These are phyloP conservation scores for Colletotrichum shisoi DNA, from an alignment of 2,329 filamentous ascomycete species.

Conservation along the genomic window DNA sequence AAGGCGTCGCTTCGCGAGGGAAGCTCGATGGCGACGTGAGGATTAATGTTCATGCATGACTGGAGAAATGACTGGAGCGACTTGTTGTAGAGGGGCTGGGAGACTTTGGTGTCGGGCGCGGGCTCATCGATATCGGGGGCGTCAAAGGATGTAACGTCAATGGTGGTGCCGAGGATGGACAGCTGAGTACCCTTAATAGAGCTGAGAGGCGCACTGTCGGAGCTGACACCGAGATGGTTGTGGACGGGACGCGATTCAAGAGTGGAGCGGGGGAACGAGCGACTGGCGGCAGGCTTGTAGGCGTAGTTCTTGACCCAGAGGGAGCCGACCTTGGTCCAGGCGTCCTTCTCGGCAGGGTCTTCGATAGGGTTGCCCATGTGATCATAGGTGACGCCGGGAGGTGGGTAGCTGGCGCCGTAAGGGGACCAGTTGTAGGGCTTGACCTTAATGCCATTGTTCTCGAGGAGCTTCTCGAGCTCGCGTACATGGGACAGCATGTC, in stretches of 20 bases:
- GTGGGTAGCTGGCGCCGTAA: conserved; percentile 40
- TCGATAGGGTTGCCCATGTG: conserved; percentile 43
- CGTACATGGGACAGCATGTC: conserved; percentile 71
- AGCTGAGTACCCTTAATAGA: conserved; percentile 78
- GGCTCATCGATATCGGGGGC: conserved; percentile 72
- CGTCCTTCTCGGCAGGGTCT: conserved; percentile 42
- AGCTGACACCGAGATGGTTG: conserved; percentile 71
- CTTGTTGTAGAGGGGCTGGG: conserved; percentile 69
- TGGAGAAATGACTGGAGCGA: conserved; percentile 75
- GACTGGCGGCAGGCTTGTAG: conserved; percentile 40
- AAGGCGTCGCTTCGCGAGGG: conserved; percentile 71
- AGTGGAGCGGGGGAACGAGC: conserved; percentile 46
- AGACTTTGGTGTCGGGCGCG: conserved; percentile 51
- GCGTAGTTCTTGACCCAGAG: conserved; percentile 49
- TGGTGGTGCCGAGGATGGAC: conserved; percentile 80
- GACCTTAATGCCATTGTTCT: conserved; percentile 67
- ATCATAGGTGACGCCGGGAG: conserved; percentile 42
- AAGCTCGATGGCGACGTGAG: conserved; percentile 64
- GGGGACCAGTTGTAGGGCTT: conserved; percentile 55
- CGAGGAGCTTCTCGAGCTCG: conserved; percentile 72
- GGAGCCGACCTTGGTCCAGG: conserved; percentile 48
- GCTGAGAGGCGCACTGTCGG: conserved; percentile 71
- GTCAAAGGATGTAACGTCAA: conserved; percentile 78
- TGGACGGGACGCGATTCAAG: conserved; percentile 61
- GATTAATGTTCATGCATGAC: conserved; percentile 68